Evolutionary conservation across 805 yeast species (phyloP).

Genomic region (Scheffersomyces lignosus): DNA sequence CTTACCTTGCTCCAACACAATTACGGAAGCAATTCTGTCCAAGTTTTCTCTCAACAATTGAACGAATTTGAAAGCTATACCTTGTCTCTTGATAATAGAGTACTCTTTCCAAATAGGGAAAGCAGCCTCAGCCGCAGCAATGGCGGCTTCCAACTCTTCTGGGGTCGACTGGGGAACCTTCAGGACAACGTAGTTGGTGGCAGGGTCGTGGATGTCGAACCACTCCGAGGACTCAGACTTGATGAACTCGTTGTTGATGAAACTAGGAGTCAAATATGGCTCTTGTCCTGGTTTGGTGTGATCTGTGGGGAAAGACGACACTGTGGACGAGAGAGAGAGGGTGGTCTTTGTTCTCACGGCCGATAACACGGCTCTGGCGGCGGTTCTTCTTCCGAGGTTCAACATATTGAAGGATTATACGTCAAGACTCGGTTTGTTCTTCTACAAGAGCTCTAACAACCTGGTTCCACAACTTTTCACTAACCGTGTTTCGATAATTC

Average conservation of each 20-base stretch:
- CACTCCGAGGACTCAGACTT: conserved; percentile 52
- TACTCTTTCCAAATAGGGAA: conserved; percentile 57
- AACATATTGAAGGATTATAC: too few species aligned
- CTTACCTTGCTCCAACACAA: conserved; percentile 59
- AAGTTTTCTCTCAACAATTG: conserved; percentile 61
- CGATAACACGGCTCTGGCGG: too few species aligned
- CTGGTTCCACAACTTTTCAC: too few species aligned
- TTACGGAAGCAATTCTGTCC: conserved; percentile 64
- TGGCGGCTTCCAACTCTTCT: conserved; percentile 63
- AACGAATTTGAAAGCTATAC: conserved; percentile 67
- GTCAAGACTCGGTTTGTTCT: too few species aligned
- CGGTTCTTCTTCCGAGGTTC: too few species aligned
- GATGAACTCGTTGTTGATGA: conserved; percentile 51
- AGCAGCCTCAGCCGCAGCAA: conserved; percentile 63
- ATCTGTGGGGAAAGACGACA: conserved; percentile 38
- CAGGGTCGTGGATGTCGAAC: conserved; percentile 76
- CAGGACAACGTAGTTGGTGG: conserved; percentile 65
- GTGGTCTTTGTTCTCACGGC: conserved; percentile 9
- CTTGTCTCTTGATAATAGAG: conserved; percentile 67
- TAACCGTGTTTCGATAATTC: too few species aligned
- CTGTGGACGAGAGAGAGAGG: conserved; percentile 30
- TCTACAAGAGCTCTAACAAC: too few species aligned
- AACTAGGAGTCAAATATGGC: conserved; percentile 52
- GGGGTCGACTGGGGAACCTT: conserved; percentile 73
- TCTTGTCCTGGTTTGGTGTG: conserved; percentile 36